phyloP scores from a whole-genome alignment of 2,329 filamentous ascomycete genomes.

The Neofusicoccum laricinum region DNA sequence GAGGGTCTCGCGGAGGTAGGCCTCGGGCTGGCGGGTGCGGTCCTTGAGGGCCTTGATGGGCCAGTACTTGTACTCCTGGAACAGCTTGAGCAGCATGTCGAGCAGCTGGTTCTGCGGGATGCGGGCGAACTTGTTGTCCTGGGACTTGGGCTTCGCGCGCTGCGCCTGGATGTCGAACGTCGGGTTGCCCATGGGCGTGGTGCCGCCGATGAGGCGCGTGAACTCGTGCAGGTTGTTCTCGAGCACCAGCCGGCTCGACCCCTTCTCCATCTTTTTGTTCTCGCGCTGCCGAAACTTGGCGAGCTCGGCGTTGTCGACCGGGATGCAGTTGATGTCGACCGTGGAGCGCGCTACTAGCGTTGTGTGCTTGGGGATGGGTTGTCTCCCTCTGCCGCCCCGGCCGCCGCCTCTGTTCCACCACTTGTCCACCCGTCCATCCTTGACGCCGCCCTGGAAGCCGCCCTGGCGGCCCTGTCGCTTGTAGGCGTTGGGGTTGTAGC shows the following conservation, averaged over 20 bases:
- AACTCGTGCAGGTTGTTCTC: slow-evolving; percentile 13
- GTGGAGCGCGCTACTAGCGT: slow-evolving; percentile 58
- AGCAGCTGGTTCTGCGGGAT: slow-evolving; percentile 85
- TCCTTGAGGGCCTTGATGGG: slow-evolving; percentile 82
- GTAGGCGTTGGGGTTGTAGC: slow-evolving; percentile 52
- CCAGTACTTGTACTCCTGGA: slow-evolving; percentile 88
- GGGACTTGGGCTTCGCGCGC: slow-evolving; percentile 49
- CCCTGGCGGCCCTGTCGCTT: slow-evolving; percentile 24
- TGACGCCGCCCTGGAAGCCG: slow-evolving; percentile 13
- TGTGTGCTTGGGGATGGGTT: slow-evolving; percentile 29
- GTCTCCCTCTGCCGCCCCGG: background rate
- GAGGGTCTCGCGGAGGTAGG: slow-evolving; percentile 83
- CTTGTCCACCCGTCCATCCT: slow-evolving; percentile 11
- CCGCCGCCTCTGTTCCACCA: background rate
- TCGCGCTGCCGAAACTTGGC: slow-evolving; percentile 1
- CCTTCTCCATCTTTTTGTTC: slow-evolving; percentile 7
- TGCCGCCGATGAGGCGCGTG: slow-evolving; percentile 9
- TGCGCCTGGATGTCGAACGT: slow-evolving; percentile 48
- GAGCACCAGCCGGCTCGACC: slow-evolving; percentile 9
- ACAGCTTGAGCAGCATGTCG: slow-evolving; percentile 79
- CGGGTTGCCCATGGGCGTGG: slow-evolving; percentile 35
- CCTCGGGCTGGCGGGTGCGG: slow-evolving; percentile 79
- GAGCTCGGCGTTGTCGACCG: slow-evolving; percentile 30
- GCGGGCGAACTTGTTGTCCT: slow-evolving; percentile 82
- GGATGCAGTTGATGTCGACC: slow-evolving; percentile 48